Evolutionary conservation across 148 eudicot species (phyloP), one percentile per base, ranked within the genome.

Genomic region (Chenopodium suecicum): DNA sequence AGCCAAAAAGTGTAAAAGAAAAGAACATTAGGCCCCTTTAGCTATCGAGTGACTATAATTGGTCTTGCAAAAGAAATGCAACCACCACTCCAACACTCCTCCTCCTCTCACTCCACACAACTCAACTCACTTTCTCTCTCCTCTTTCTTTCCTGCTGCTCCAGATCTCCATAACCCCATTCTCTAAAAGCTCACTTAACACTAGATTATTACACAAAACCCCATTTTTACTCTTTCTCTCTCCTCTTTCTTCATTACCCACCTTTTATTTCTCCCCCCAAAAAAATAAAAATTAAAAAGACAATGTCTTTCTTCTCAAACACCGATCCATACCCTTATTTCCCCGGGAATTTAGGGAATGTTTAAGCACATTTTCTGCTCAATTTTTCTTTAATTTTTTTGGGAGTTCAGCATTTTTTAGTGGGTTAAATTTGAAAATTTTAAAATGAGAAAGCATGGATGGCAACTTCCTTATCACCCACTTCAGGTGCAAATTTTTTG

Each of bases 381-480:
- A 17, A 56, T 47, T 50, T 56, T 31, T 54, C 31, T 31, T 5
- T 14, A 71, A 77, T 76, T 73, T 74, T 85, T 52, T 73, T 56
- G 19, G 62, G 34, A 22, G 27, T 80, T 29, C 2, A 37, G 77
- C 84, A 77, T 80, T 84, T 23, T 77, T 41, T 41, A 6, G 44
- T 41, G 44, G 19, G 73, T 74, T 37, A 25, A 9, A 67, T 41
- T 41, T 41, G 0, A 4, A 41, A 41, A 0, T 41, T 41, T 5
- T 41, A 84, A 79, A 79, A 95, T 95, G 98, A 95, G 98, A 85
- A 95, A 92, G 86, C 94, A 95, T 88, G 98, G 98, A 82, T 95
- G 98, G 98, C 91, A 93, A 85, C 98, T 93, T 77, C 98, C 98
- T 70, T 91, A 92, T 74, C 98, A 95, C 82, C 98, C 98, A 75